Evolutionary conservation across 2,329 filamentous ascomycete genomes (phyloP).

Genomic region (Epichloe gansuensis): DNA sequence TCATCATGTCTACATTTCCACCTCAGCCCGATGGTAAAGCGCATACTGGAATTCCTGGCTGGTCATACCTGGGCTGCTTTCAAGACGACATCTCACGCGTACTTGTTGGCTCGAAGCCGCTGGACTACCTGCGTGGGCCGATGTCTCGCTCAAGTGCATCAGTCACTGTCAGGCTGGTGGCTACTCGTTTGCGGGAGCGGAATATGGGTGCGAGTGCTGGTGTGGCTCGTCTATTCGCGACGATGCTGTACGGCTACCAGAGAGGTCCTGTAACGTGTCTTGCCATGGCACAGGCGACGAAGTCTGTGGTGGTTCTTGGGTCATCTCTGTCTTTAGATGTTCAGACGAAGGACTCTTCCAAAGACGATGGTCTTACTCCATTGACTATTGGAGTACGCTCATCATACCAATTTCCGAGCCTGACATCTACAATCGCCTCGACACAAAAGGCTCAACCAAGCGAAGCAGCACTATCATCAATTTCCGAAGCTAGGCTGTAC

Average conservation of each 20-base stretch:
- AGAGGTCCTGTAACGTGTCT: constrained; percentile 12
- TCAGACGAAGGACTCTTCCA: neutral
- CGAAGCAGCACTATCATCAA: neutral
- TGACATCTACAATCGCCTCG: neutral
- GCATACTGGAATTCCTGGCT: constrained; percentile 7
- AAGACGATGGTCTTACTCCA: neutral
- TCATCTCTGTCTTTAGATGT: constrained; percentile 12
- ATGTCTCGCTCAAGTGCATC: constrained; percentile 39
- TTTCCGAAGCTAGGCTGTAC: neutral
- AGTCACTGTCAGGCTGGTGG: constrained; percentile 30
- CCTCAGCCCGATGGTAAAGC: neutral
- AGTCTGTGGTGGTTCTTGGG: constrained; percentile 17
- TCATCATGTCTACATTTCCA: neutral
- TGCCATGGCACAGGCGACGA: constrained; percentile 10
- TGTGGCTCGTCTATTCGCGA: constrained; percentile 25
- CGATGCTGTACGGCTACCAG: constrained; percentile 13
- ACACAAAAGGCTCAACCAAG: neutral
- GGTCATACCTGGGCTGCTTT: constrained; percentile 21
- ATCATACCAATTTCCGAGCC: neutral
- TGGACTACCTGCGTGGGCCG: constrained; percentile 15
- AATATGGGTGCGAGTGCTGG: constrained; percentile 40
- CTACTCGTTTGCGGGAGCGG: constrained; percentile 34
- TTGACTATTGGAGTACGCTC: neutral
- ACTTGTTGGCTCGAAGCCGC: constrained; percentile 12
- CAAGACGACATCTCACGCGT: constrained; percentile 15